These are phyloP conservation scores for Russula emetica DNA, from an alignment of 768 basidiomycete species.

Conservation along the genomic window DNA sequence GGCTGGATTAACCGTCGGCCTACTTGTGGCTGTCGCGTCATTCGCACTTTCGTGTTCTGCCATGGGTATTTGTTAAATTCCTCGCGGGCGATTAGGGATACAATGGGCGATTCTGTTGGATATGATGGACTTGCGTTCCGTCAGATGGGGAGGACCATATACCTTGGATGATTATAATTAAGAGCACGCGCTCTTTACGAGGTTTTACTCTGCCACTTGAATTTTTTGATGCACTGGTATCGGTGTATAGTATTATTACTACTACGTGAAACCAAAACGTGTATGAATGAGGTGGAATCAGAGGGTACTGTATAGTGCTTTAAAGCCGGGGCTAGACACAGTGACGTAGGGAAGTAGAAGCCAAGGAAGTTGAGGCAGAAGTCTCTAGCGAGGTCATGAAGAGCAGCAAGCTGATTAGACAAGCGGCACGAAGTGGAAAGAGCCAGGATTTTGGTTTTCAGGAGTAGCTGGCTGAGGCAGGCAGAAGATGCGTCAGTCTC, in stretches of 20 bases:
- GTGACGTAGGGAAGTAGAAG: slow-evolving; percentile 29
- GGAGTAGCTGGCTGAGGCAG: too few relatives aligned
- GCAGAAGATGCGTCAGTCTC: too few relatives aligned
- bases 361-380: slow-evolving; percentile 35
- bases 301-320: not conserved
- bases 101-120: not conserved
- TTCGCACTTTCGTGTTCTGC: not conserved
- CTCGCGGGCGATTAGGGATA: not conserved
- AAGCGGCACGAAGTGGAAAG: not conserved
- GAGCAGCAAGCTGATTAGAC: not conserved
- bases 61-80: not conserved
- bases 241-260: not conserved
- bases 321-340: not conserved
- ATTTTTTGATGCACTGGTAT: not conserved
- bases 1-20: not conserved
- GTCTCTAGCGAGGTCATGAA: slow-evolving; percentile 28
- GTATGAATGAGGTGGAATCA: not conserved
- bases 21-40: not conserved
- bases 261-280: not conserved
- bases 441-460: slow-evolving; percentile 23
- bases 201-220: not conserved
- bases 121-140: not conserved
- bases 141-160: not conserved
- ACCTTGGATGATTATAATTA: not conserved
- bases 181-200: not conserved